Conservation (phyloP, 2,329 filamentous ascomycete species). For the Zymoseptoria pseudotritici region DNA sequence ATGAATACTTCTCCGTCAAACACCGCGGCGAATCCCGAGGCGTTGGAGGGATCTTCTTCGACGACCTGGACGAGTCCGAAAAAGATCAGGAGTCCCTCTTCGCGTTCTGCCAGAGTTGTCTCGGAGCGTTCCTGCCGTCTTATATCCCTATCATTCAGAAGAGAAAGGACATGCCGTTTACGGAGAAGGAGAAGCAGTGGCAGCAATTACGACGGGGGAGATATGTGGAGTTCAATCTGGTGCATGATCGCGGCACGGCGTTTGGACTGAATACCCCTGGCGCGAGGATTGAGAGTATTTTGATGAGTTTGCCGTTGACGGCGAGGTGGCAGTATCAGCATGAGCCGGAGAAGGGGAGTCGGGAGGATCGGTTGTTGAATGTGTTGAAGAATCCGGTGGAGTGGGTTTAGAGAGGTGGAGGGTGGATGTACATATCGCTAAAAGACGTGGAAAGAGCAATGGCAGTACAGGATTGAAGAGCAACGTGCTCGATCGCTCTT, state of each 20-base stretch:
- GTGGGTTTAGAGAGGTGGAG: slow-evolving; percentile 42
- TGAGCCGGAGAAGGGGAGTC: slow-evolving; percentile 63
- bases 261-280: slow-evolving; percentile 92
- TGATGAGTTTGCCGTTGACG: slow-evolving; percentile 93
- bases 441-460: not conserved
- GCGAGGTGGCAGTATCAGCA: slow-evolving; percentile 97
- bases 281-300: slow-evolving; percentile 86
- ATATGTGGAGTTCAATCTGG: slow-evolving; percentile 97
- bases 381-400: slow-evolving; percentile 56
- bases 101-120: slow-evolving; percentile 75
- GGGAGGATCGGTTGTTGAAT: slow-evolving; percentile 74
- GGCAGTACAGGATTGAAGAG: too few species aligned
- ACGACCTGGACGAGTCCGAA: slow-evolving; percentile 82
- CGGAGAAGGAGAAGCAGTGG: slow-evolving; percentile 83
- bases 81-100: slow-evolving; percentile 86
- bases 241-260: slow-evolving; percentile 89
- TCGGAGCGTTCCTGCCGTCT: slow-evolving; percentile 79
- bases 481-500: too few species aligned
- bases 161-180: slow-evolving; percentile 88
- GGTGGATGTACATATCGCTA: not conserved
- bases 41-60: slow-evolving; percentile 95
- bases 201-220: slow-evolving; percentile 89
- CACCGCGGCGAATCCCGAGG: slow-evolving; percentile 82
- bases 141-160: slow-evolving; percentile 84
- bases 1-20: slow-evolving; percentile 92